Base-by-base conservation (phyloP, 805 yeast genomes). In the Yamadazyma laniorum region DNA sequence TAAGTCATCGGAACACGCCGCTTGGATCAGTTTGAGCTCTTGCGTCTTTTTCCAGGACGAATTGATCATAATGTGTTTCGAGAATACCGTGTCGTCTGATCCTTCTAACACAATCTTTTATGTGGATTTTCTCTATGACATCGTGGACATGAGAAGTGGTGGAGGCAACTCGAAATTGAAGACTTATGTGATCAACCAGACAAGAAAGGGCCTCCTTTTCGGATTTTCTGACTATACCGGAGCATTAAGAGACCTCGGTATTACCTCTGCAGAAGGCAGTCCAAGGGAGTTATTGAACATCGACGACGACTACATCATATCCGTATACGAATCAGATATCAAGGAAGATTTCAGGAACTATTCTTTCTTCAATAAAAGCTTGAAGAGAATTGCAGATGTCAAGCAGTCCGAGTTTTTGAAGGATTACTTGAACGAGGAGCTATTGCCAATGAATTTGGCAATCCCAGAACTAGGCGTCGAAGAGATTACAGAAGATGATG, bases 401-500 rank as follows among this genome's bases (percentile, higher is more conserved):
- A 47, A 58, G 28, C 42, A 53, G 6, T 57, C 65, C 11, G 32
- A 37, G 0, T 17, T 18, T 5, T 42, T 69, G 15, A 27, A 32
- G 3, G 39, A 53, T 7, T 67, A 48, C 31, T 34, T 66, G n/a
- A 48, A 45, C 1, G 42, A 42, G 5, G 74, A 67, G 38, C 29
- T 69, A 15, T 40, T 68, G 5, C 72, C 74, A 1, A 33, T 57
- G 9, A 29, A 42, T 17, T 48, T 65, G 15, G 69, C 74, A 1
- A 41, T 65, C 27, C 58, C 56, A 3, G 70, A 63, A 35, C 47
- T 69, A 33, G 55, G 62, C 7, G 59, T 68, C 18, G 74, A 67
- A 41, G 71, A 64, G 35, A 58, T 66, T 25, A 69, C 74, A 12
- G 74, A 69, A 40, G 74, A 69, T 52, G 93, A 85, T 45, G 78